Percentiles rank a stretch among this genome's conserved stretches.
These are phyloP conservation scores for Rosa rugosa DNA, from an alignment of 306 rosid species.

Conservation along the genomic window DNA sequence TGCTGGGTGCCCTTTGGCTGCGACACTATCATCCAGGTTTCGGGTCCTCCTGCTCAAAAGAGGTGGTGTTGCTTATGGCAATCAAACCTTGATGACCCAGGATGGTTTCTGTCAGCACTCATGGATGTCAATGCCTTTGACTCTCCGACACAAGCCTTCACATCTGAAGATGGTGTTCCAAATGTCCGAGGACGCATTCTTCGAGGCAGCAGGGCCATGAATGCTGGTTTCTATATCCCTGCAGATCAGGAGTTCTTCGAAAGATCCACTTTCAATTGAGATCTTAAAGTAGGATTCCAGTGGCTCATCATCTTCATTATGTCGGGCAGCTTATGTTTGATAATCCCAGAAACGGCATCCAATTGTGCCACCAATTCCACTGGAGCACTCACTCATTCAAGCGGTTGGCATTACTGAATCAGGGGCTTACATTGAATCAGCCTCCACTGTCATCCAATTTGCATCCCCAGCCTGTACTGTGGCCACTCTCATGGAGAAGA, in stretches of 20 bases:
- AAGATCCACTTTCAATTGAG: constrained; percentile 35
- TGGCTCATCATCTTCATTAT: constrained; percentile 58
- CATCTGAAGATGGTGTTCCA: constrained; percentile 49
- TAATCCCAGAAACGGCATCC: constrained; percentile 80
- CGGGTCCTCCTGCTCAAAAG: no score
- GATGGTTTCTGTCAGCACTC: constrained; percentile 59
- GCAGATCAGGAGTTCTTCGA: no score
- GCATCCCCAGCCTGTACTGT: constrained; percentile 48
- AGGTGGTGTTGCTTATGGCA: neutral
- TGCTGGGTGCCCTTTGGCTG: no score
- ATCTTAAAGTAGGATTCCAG: constrained; percentile 65
- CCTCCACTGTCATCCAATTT: constrained; percentile 69
- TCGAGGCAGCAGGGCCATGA: no score
- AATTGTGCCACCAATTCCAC: constrained; percentile 36
- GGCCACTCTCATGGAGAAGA: constrained; percentile 74
- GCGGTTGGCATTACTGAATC: constrained; percentile 75
- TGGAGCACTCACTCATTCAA: constrained; percentile 79
- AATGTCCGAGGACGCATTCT: no score
- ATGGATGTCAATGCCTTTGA: constrained; percentile 32
- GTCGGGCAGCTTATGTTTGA: constrained; percentile 81
- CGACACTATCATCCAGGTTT: no score
- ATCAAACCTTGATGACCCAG: constrained; percentile 46
- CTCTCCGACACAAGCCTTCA: constrained; percentile 66
- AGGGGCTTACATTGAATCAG: constrained; percentile 76
- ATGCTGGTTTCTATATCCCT: no score